phyloP scores from a whole-genome alignment of 73 alveolate species.

The Paramecium primaurelia region DNA sequence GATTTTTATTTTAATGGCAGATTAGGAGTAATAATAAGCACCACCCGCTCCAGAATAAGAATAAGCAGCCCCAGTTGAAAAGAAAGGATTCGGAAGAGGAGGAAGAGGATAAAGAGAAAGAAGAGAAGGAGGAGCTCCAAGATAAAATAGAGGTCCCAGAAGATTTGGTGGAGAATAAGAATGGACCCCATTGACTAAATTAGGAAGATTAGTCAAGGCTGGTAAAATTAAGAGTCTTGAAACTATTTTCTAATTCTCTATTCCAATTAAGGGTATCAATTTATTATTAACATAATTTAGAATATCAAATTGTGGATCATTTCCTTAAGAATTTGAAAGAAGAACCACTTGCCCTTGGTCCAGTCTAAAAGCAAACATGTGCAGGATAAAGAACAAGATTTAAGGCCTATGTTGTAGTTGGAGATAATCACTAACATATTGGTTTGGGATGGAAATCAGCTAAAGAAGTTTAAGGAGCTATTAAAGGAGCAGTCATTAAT shows the following conservation, averaged over 20 bases:
- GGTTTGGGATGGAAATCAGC: conserved; percentile 99
- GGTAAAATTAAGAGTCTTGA: conserved; percentile 95
- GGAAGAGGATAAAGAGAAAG: conserved; percentile 70
- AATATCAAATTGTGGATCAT: conserved; percentile 78
- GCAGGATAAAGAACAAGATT: conserved; percentile 99
- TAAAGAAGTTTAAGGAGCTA: conserved; percentile 98
- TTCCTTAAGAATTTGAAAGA: conserved; percentile 90
- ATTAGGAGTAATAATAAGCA: not conserved
- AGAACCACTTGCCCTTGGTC: conserved; percentile 98
- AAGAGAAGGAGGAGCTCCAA: conserved; percentile 72
- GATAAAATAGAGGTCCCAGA: conserved; percentile 92
- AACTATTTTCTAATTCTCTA: conserved; percentile 98
- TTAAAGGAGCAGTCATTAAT: conserved; percentile 97
- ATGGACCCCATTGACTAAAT: conserved; percentile 99
- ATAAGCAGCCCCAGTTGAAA: conserved; percentile 32
- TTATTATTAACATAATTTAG: conserved; percentile 67
- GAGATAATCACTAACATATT: conserved; percentile 98
- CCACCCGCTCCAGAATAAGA: not conserved
- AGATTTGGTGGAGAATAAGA: conserved; percentile 95
- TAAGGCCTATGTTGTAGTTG: conserved; percentile 99
- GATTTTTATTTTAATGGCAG: not conserved
- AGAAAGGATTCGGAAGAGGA: conserved; percentile 56
- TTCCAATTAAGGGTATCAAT: conserved; percentile 99
- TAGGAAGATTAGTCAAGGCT: conserved; percentile 98
- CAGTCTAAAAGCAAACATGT: conserved; percentile 99